Base-by-base conservation (phyloP, 495 filamentous ascomycete genomes). In the Penicillium paxilli region DNA sequence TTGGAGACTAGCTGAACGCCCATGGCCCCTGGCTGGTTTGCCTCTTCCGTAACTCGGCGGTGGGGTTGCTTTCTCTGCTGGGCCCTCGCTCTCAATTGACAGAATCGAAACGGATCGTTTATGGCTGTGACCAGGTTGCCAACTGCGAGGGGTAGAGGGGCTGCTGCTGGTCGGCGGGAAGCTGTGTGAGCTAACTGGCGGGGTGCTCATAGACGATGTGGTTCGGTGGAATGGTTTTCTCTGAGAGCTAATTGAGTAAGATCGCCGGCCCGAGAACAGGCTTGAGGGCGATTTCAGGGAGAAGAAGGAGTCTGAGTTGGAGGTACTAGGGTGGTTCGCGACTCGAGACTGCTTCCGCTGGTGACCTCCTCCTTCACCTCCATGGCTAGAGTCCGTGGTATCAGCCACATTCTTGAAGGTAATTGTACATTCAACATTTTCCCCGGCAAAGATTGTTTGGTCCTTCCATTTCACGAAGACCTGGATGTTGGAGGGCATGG, bases 381-480 rank as follows among this genome's bases (percentile, higher is more conserved):
- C 66, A 61, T 62, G 75, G 67, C 49, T 63, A 48, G 62, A 40
- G 22, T 73, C 71, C 20, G 50, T 54, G 37, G 50, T 68, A 41
- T 77, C 72, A 20, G 89, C 83, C 54, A 92, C 81, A 66, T 98
- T 98, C 73, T 88, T 93, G 75, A 98, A 98, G 37, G 90, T 96
- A 62, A 98, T 97, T 47, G 83, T 91, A 72, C 94, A 96, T 73
- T 92, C 88, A 62, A 98, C 80, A 60, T 92, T 86, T 75, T 98
- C 94, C 57, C 95, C 95, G 25, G 95, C 90, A 70, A 96, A 98
- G 57, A 98, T 91, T 41, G 87, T 91, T 69, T 87, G 84, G 63
- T 89, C 90, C 68, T 88, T 89, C 90, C 88, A 98, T 73, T 87
- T 85, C 66, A 98, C 89, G 64, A 92, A 98, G 69, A 97, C 93